Evolutionary conservation across 208 protist genomes (phyloP).

Genomic region (Angomonas ambiguus): DNA sequence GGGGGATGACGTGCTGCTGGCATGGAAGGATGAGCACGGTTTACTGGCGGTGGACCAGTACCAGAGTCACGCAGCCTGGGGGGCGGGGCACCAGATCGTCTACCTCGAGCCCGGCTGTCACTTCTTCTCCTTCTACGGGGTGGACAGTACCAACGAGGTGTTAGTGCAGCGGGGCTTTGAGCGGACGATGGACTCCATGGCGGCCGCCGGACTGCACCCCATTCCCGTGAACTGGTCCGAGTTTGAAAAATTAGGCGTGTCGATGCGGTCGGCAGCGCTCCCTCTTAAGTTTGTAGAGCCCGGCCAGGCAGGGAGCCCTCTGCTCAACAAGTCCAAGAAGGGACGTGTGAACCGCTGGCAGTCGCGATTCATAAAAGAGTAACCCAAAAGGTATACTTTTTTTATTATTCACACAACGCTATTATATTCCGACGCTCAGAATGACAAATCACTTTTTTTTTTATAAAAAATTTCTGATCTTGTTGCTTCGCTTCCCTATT

Average conservation of each 20-base stretch:
- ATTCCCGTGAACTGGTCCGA: conserved; percentile 92
- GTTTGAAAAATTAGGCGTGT: conserved; percentile 90
- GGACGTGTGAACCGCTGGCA: conserved; percentile 58
- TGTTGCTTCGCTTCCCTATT: background rate
- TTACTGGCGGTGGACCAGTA: conserved; percentile 89
- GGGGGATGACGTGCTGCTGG: conserved; percentile 80
- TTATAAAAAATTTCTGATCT: background rate
- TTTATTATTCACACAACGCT: background rate
- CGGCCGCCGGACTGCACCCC: conserved; percentile 80
- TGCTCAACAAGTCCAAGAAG: conserved; percentile 17
- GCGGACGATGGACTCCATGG: conserved; percentile 84
- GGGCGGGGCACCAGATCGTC: conserved; percentile 25
- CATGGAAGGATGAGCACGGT: conserved; percentile 91
- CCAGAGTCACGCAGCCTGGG: conserved; percentile 35
- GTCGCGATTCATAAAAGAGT: conserved; percentile 44
- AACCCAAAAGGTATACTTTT: background rate
- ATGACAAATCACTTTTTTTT: background rate
- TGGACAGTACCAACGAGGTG: conserved; percentile 78
- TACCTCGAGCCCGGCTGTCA: conserved; percentile 90
- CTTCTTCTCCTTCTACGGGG: conserved; percentile 88
- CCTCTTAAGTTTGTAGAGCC: conserved; percentile 78
- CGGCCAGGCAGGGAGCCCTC: background rate
- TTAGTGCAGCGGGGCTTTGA: conserved; percentile 89
- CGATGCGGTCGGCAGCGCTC: conserved; percentile 82
- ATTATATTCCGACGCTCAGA: background rate